phyloP scores from a whole-genome alignment of 306 rosid genomes.

The Lupinus albus region DNA sequence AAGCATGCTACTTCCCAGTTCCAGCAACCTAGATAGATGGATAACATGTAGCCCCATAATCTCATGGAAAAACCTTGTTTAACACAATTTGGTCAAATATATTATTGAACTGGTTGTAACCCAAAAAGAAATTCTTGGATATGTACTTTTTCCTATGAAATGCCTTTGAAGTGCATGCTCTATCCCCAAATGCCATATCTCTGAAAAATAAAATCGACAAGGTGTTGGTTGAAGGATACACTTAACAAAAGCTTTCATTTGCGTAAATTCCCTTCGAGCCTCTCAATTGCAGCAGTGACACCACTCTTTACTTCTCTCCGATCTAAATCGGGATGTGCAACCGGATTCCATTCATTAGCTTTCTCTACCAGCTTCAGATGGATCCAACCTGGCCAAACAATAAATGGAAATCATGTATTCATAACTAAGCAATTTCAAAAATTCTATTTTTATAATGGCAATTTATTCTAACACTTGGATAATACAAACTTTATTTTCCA shows the following conservation, averaged over 20 bases:
- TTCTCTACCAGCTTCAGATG: constrained; percentile 88
- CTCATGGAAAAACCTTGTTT: constrained; percentile 11
- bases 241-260: constrained; percentile 51
- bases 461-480: constrained; percentile 25
- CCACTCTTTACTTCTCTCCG: constrained; percentile 66
- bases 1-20: background rate
- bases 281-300: constrained; percentile 83
- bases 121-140: no score
- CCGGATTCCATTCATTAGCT: constrained; percentile 66
- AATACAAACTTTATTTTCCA: constrained; percentile 5
- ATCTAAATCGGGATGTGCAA: constrained; percentile 23
- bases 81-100: constrained; percentile 10
- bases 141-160: constrained; percentile 15
- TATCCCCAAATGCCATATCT: background rate
- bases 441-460: constrained; percentile 1
- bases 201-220: constrained; percentile 19
- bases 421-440: background rate
- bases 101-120: constrained; percentile 22
- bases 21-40: background rate
- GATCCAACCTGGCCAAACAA: constrained; percentile 73
- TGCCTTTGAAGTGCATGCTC: constrained; percentile 24
- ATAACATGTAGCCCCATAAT: constrained; percentile 2
- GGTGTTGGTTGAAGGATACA: background rate
- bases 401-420: constrained; percentile 15
- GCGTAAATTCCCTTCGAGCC: constrained; percentile 75